Evolutionary conservation across 2,329 filamentous ascomycete species (phyloP).

Genomic region (Fusarium palustre): DNA sequence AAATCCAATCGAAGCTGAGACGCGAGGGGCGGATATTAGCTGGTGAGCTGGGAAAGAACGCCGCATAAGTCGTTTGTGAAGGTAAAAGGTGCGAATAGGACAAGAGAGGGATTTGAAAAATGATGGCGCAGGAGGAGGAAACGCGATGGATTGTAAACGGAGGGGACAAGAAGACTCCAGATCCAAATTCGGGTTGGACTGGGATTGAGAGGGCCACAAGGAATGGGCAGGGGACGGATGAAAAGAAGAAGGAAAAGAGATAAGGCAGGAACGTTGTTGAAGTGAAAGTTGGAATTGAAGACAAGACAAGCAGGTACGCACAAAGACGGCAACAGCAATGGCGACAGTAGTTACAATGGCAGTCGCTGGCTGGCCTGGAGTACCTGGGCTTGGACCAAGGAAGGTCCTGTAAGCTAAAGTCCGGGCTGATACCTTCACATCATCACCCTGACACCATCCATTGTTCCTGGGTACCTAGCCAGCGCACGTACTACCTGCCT

Average conservation of each 20-base stretch:
- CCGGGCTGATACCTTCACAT: conserved; percentile 36
- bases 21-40: conserved; percentile 29
- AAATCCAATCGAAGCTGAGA: conserved; percentile 38
- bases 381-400: conserved; percentile 29
- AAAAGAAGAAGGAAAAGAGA: conserved; percentile 34
- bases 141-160: conserved; percentile 31
- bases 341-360: conserved; percentile 12
- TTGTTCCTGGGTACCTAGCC: conserved; percentile 28
- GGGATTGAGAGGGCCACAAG: conserved; percentile 36
- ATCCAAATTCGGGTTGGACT: conserved; percentile 33
- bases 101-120: conserved; percentile 29
- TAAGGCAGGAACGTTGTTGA: conserved; percentile 27
- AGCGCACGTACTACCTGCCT: conserved; percentile 36
- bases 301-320: conserved; percentile 13
- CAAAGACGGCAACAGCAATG: conserved; percentile 4
- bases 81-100: conserved; percentile 19
- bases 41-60: conserved; percentile 10
- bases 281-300: conserved; percentile 34
- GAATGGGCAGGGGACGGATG: conserved; percentile 36
- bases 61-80: conserved; percentile 21
- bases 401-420: conserved; percentile 38
- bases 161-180: conserved; percentile 38
- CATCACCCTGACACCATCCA: conserved; percentile 44
- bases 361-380: conserved; percentile 14
- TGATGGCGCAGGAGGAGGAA: conserved; percentile 35